Evolutionary conservation across 805 yeast species (phyloP).

Genomic region (Grigorovia humatica): DNA sequence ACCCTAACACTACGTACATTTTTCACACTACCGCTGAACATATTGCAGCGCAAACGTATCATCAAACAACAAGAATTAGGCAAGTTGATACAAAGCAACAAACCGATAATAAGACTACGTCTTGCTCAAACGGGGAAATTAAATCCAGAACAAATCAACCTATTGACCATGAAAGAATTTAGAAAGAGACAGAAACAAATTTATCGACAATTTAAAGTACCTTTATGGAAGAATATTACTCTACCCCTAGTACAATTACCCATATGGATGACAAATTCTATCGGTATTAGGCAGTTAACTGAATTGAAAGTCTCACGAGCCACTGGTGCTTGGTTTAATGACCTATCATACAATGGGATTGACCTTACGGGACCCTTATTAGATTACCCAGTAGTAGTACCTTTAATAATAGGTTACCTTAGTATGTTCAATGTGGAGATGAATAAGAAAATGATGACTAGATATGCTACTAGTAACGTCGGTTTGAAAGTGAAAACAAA

Average conservation of each 20-base stretch:
- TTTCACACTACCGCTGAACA: constrained; percentile 70
- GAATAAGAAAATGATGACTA: constrained; percentile 50
- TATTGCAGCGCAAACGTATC: constrained; percentile 56
- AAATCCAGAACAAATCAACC: constrained; percentile 67
- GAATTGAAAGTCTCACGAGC: constrained; percentile 38
- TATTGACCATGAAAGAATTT: constrained; percentile 68
- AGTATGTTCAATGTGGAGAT: constrained; percentile 76
- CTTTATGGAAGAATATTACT: constrained; percentile 67
- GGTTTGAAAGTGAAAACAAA: constrained; percentile 16
- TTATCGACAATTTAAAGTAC: constrained; percentile 59
- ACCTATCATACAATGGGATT: constrained; percentile 29
- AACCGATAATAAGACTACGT: constrained; percentile 57
- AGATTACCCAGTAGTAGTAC: constrained; percentile 59
- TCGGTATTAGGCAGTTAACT: constrained; percentile 63
- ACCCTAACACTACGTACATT: constrained; percentile 56
- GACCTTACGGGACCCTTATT: constrained; percentile 54
- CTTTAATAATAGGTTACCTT: constrained; percentile 58
- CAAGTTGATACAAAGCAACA: constrained; percentile 63
- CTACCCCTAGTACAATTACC: constrained; percentile 81
- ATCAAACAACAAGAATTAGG: constrained; percentile 61
- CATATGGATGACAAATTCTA: constrained; percentile 70
- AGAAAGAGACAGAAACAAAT: constrained; percentile 61
- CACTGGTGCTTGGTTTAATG: constrained; percentile 25
- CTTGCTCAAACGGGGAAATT: constrained; percentile 32
- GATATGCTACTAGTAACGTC: constrained; percentile 6